Evolutionary conservation across 148 eudicot species (phyloP), one percentile per base, ranked within the genome.

Genomic region (Salicornia ramosissima): DNA sequence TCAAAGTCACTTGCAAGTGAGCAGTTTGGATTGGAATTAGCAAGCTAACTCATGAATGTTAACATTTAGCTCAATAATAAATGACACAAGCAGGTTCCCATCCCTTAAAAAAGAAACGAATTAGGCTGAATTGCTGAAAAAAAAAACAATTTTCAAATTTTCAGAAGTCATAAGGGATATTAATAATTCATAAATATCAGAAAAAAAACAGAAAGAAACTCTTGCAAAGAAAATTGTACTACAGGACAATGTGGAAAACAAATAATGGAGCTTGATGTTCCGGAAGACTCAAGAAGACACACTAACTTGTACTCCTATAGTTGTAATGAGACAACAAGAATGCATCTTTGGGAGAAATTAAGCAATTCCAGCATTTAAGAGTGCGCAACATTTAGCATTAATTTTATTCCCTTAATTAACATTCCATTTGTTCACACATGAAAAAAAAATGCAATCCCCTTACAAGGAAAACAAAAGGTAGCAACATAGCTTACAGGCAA

Each of bases 241-340:
- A 51, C 22, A 8, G 0, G 4, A 26, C 13, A 42, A 5, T 31
- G 33, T 22, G 43, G 39, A 21, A 1, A 49, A 69, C 13, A 36
- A 45, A 29, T 10, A 26, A 54, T 14, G 70, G 60, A 42, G 14
- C 43, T 24, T 55, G 16, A 13, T 28, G 57, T 21, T 8, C 11
- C 50, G 19, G 24, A 39, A 24, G 49, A 19, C 56, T 47, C 68
- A 71, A 33, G 47, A 71, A n/a, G n/a, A n/a, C 60, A 50, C 6
- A 24, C n/a, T 51, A 19, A 11, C 40, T 21, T 64, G n/a, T 52
- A 19, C 26, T 58, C 64, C 47, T 40, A 62, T 28, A 19, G 21
- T 40, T 4, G 9, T 36, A 36, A 36, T 19, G n/a, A 39, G 43
- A 54, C 36, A 18, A 63, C 13, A 6, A 34, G 10, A 64, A n/a